These are phyloP conservation scores for Neopestalotiopsis rosae DNA, from an alignment of 2,329 filamentous ascomycete genomes.

Conservation along the genomic window DNA sequence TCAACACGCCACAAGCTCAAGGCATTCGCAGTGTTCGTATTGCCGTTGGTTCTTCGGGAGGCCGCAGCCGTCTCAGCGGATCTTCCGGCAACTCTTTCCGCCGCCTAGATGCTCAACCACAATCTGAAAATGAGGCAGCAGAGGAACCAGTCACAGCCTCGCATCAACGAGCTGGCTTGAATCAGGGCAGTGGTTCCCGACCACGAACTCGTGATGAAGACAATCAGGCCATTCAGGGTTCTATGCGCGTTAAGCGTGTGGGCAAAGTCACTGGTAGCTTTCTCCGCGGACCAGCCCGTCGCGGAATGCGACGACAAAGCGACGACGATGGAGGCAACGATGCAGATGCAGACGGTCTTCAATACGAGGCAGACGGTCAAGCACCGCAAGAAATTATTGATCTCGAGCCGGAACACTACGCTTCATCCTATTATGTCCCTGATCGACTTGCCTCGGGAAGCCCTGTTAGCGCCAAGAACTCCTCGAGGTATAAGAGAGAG, in stretches of 20 bases:
- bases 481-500: constrained; percentile 48
- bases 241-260: constrained; percentile 78
- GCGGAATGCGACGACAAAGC: constrained; percentile 71
- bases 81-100: constrained; percentile 43
- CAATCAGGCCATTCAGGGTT: constrained; percentile 70
- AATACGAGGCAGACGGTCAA: constrained; percentile 49
- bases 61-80: constrained; percentile 40
- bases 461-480: constrained; percentile 56
- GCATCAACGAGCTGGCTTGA: constrained; percentile 51
- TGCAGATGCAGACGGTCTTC: constrained; percentile 46
- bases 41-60: constrained; percentile 56
- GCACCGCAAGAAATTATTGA: constrained; percentile 39
- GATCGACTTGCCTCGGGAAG: constrained; percentile 63
- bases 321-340: constrained; percentile 66
- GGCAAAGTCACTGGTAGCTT: constrained; percentile 79
- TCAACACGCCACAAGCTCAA: constrained; percentile 59
- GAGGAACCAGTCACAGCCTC: constrained; percentile 57
- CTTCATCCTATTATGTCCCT: constrained; percentile 51
- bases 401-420: constrained; percentile 43
- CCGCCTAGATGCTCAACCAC: constrained; percentile 37
- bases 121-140: constrained; percentile 48
- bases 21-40: constrained; percentile 61
- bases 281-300: constrained; percentile 78
- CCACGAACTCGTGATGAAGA: constrained; percentile 63
- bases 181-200: constrained; percentile 59